Conservation (phyloP, 805 yeast genomes). For the Myxozyma mucilagina region DNA sequence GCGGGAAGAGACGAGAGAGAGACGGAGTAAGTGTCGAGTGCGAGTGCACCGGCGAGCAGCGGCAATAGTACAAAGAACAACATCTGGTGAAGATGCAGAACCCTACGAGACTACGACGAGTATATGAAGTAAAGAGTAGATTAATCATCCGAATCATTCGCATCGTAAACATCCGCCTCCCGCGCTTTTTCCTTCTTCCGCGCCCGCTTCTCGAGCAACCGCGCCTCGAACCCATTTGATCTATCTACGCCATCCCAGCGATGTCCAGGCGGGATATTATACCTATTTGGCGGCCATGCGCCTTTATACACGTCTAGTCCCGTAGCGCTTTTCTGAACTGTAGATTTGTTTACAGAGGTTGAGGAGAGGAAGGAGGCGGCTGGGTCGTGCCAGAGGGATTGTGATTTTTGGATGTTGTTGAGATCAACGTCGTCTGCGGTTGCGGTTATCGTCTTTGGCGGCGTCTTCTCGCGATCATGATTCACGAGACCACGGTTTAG, state of each 20-base stretch:
- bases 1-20: too few species aligned
- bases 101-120: too few species aligned
- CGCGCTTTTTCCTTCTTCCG: conserved; percentile 30
- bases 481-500: conserved; percentile 45
- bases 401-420: conserved; percentile 40
- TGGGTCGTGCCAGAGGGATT: conserved; percentile 63
- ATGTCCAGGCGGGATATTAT: conserved; percentile 72
- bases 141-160: conserved; percentile 20
- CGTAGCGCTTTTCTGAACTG: conserved; percentile 30
- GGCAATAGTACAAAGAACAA: neutral
- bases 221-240: conserved; percentile 79
- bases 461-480: conserved; percentile 41
- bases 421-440: conserved; percentile 46
- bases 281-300: conserved; percentile 65
- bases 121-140: too few species aligned
- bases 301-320: conserved; percentile 63
- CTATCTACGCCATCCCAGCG: conserved; percentile 94
- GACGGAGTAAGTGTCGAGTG: too few species aligned
- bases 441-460: conserved; percentile 35
- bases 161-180: conserved; percentile 29
- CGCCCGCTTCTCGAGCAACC: conserved; percentile 48
- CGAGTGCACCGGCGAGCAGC: too few species aligned
- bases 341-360: conserved; percentile 27
- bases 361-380: conserved; percentile 49
- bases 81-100: neutral